Evolutionary conservation across 1,139 yeast species (phyloP), one percentile per base, ranked within the genome.

Genomic region (Hyphopichia fennica): DNA sequence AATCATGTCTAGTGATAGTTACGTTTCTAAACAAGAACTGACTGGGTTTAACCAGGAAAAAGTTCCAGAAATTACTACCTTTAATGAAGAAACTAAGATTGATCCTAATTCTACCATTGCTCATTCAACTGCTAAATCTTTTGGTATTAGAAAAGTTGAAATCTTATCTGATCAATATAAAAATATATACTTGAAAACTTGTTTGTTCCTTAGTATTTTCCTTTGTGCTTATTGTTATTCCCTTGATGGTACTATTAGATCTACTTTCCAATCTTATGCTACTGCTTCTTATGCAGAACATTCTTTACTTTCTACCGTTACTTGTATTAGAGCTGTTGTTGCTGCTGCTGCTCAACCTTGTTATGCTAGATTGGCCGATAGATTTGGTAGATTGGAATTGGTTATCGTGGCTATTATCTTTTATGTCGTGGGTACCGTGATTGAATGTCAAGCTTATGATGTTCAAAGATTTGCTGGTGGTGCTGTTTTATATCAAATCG

Each of bases 341-440:
- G 85, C 82, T 41, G 89, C 89, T 32, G 90, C 87, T 22, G 75
- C 87, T 7, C 88, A 84, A 58, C 84, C 87, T 3, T 70, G 81
- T 15, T 82, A 74, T 47, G 91, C 93, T 7, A 72, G 90, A 53
- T 65, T 84, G 34, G 76, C 87, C 3, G 91, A 86, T 62, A 72
- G 79, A 18, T 84, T 83, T 57, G 93, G 93, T 31, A 78, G 95
- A 54, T 60, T 82, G 36, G 81, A 80, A 49, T 62, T 84, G 45
- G 64, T 82, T 38, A 38, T 78, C 23, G 62, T 80, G 9, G 70
- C 87, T 0, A 67, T 84, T 20, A 50, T 85, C 7, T 76, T 86
- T 49, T 84, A 85, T 54, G 75, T 75, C 15, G 70, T 86, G 37
- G 95, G 95, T 28, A 84, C 90, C 7, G 74, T 87, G 39, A 76